phyloP scores from a whole-genome alignment of 495 filamentous ascomycete species.

The Talaromyces ruber region DNA sequence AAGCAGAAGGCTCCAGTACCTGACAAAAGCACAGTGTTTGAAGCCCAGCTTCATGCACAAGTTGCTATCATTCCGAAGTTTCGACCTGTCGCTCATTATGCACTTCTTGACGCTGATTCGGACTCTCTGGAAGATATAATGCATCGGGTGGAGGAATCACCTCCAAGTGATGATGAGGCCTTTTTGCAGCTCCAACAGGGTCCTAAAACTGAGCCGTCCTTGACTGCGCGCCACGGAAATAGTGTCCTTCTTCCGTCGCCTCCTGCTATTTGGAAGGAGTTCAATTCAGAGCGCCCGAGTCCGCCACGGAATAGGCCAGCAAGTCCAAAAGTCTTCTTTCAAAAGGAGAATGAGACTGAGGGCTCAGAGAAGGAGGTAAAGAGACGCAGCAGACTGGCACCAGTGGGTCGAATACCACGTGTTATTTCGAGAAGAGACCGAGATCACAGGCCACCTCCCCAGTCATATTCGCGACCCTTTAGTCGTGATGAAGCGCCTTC shows the following conservation, averaged over 20 bases:
- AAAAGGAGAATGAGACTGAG: constrained; percentile 19
- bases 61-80: constrained; percentile 26
- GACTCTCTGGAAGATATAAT: constrained; percentile 60
- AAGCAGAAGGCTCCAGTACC: constrained; percentile 8
- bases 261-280: constrained; percentile 38
- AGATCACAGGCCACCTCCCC: constrained; percentile 59
- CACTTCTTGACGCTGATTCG: constrained; percentile 68
- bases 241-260: constrained; percentile 49
- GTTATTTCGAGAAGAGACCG: constrained; percentile 67
- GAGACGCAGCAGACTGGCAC: constrained; percentile 48
- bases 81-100: constrained; percentile 66
- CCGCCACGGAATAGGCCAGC: constrained; percentile 19
- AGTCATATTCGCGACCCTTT: constrained; percentile 83
- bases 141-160: constrained; percentile 46
- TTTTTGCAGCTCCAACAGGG: constrained; percentile 25
- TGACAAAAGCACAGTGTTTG: constrained; percentile 11
- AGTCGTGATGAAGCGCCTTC: constrained; percentile 30
- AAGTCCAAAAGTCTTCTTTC: constrained; percentile 34
- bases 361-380: constrained; percentile 17
- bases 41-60: constrained; percentile 25
- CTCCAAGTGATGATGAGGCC: constrained; percentile 30
- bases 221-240: constrained; percentile 31
- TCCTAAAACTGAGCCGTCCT: constrained; percentile 9
- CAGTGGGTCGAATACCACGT: constrained; percentile 84
- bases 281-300: constrained; percentile 29